phyloP scores from a whole-genome alignment of 1,284 basidiomycete species.

The Amylostereum areolatum region DNA sequence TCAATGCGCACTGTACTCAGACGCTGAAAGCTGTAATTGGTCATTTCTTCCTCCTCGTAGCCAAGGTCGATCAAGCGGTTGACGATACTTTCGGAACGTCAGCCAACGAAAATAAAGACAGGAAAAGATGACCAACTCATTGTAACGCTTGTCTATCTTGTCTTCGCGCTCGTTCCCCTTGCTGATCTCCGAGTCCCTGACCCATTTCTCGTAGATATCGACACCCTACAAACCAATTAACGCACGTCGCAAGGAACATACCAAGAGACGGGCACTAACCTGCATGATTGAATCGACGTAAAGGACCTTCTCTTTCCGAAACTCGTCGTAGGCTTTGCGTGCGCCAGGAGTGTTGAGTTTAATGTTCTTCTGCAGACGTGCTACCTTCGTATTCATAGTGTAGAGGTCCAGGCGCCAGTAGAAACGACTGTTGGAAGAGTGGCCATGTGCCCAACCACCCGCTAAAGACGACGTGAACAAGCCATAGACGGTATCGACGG shows the following conservation, averaged over 20 bases:
- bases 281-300: conserved; percentile 16
- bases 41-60: conserved; percentile 5
- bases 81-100: conserved; percentile 1
- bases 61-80: conserved; percentile 4
- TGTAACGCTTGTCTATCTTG: background rate
- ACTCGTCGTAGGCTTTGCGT: conserved; percentile 20
- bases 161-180: background rate
- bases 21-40: background rate
- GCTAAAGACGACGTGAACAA: conserved; percentile 14
- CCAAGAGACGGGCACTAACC: conserved; percentile 7
- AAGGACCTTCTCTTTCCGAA: conserved; percentile 16
- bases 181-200: background rate
- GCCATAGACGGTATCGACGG: background rate
- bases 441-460: conserved; percentile 24
- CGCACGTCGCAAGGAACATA: background rate
- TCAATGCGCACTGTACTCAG: background rate
- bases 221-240: conserved; percentile 1
- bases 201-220: conserved; percentile 8
- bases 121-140: conserved; percentile 1
- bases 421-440: conserved; percentile 21
- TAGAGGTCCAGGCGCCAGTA: conserved; percentile 28
- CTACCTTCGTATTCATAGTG: conserved; percentile 16
- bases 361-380: conserved; percentile 16
- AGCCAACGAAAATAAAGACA: background rate
- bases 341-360: conserved; percentile 20